Evolutionary conservation across 192 early-diverging fungal genomes (phyloP), one percentile per base, ranked within the genome.

Genomic region (Coemansia aciculifera): DNA sequence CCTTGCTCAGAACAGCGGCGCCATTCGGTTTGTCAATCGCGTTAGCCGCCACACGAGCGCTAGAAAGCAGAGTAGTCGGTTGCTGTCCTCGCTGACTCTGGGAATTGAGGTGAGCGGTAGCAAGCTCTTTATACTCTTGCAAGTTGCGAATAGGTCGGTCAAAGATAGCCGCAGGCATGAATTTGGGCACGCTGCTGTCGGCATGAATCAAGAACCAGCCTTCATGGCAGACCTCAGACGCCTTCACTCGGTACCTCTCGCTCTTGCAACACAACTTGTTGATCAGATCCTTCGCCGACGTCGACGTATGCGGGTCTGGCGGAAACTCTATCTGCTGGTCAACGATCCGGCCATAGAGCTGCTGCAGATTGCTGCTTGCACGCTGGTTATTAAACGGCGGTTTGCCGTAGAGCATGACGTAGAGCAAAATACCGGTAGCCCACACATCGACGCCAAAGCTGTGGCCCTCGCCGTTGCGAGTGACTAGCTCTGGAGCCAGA

Each of bases 361-460:
- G 63, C 64, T 83, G 66, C 17, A 78, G 61, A 48, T 65, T 63
- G 12, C 46, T 70, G 21, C n/a, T 64, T 7, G 54, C 54, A 19
- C 70, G 71, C 21, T 61, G 59, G 31, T 51, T 44, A 54, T 64
- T 80, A 68, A 99, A 99, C 5, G 97, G 97, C 8, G 96, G 94
- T 39, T 84, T 81, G 19, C 95, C 95, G 57, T 95, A 87, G 0
- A 99, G 79, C 29, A 97, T 83, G 19, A 95, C 95, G 76, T 93
- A 97, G 89, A 96, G 90, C 32, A 98, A 85, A 2, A 97, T 87
- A 36, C 95, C 96, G 3, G 94, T 66, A 3, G 92, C 91, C 97
- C 97, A 99, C 71, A 97, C 89, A 63, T 99, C 97, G 10, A 91
- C 97, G 72, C 94, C 93, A 69, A 89, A 95, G 57, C 92, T 92